Evolutionary conservation across 768 basidiomycete genomes (phyloP).

Genomic region (Dioszegia hungarica): DNA sequence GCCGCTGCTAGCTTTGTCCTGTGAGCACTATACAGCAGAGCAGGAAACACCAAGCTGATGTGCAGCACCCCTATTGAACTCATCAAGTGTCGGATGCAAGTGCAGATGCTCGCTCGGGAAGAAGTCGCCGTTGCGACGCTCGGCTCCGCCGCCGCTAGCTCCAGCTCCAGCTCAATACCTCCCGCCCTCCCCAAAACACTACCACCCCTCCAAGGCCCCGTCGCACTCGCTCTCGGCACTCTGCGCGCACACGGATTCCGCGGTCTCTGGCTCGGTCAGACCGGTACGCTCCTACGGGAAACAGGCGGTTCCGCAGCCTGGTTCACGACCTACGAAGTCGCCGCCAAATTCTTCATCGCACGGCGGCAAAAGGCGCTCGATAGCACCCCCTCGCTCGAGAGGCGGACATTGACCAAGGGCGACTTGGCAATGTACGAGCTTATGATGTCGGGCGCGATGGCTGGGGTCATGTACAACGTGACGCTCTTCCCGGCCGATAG

Average conservation of each 20-base stretch:
- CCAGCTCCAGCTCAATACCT: background rate
- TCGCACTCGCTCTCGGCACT: constrained; percentile 62
- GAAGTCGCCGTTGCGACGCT: constrained; percentile 26
- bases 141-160: constrained; percentile 12
- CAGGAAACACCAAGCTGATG: background rate
- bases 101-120: constrained; percentile 67
- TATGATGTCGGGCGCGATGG: constrained; percentile 76
- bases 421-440: constrained; percentile 72
- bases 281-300: constrained; percentile 86
- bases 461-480: constrained; percentile 78
- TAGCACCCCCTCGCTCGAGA: constrained; percentile 3
- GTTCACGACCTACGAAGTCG: constrained; percentile 82
- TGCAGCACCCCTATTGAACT: constrained; percentile 85
- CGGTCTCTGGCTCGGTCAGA: constrained; percentile 96
- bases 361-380: constrained; percentile 49
- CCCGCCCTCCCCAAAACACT: constrained; percentile 13
- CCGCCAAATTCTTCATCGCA: constrained; percentile 60
- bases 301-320: constrained; percentile 85
- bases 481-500: constrained; percentile 94
- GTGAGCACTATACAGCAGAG: constrained; percentile 53
- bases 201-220: constrained; percentile 63
- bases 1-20: constrained; percentile 78
- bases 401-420: constrained; percentile 47
- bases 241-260: constrained; percentile 65
- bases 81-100: constrained; percentile 97